Percentiles rank a stretch among this genome's conserved stretches.
These are phyloP conservation scores for Clarireedia paspali DNA, from an alignment of 2,329 filamentous ascomycete genomes.

Conservation along the genomic window DNA sequence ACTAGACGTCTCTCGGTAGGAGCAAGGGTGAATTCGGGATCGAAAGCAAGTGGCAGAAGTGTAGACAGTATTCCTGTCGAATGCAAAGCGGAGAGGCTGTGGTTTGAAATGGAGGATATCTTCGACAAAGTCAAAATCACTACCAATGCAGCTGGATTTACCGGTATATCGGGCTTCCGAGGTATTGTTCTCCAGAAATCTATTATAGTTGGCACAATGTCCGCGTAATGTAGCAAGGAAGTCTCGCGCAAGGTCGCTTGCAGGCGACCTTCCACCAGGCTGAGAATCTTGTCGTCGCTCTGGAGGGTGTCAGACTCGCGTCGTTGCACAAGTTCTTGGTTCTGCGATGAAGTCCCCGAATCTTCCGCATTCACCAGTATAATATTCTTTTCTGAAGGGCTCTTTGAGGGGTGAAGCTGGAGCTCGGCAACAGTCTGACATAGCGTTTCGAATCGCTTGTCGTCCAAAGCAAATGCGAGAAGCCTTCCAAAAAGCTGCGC, in stretches of 20 bases:
- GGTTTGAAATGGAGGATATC: slow-evolving; percentile 55
- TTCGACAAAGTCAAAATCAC: slow-evolving; percentile 41
- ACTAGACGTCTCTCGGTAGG: slow-evolving; percentile 51
- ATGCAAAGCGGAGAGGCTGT: slow-evolving; percentile 66
- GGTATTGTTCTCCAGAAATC: slow-evolving; percentile 58
- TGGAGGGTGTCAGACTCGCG: neutral
- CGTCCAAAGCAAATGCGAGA: slow-evolving; percentile 71
- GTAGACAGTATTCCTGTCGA: slow-evolving; percentile 62
- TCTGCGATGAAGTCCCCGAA: neutral
- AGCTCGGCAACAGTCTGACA: slow-evolving; percentile 43
- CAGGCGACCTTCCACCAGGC: slow-evolving; percentile 33
- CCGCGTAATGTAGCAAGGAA: slow-evolving; percentile 49
- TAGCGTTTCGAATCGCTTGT: slow-evolving; percentile 64
- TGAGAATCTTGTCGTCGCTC: slow-evolving; percentile 20
- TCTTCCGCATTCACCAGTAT: neutral
- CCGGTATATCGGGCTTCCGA: slow-evolving; percentile 35
- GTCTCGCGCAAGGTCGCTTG: slow-evolving; percentile 42
- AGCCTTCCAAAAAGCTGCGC: slow-evolving; percentile 76
- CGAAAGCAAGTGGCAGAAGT: slow-evolving; percentile 56
- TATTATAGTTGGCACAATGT: slow-evolving; percentile 55
- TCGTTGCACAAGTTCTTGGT: neutral
- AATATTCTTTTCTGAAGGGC: neutral
- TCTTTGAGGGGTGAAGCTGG: slow-evolving; percentile 29
- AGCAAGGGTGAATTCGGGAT: slow-evolving; percentile 41
- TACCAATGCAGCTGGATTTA: slow-evolving; percentile 51